Percentiles rank a stretch among this genome's conserved stretches.
These are phyloP conservation scores for Pinus taeda DNA, from an alignment of 75 land plant genomes.

Conservation along the genomic window DNA sequence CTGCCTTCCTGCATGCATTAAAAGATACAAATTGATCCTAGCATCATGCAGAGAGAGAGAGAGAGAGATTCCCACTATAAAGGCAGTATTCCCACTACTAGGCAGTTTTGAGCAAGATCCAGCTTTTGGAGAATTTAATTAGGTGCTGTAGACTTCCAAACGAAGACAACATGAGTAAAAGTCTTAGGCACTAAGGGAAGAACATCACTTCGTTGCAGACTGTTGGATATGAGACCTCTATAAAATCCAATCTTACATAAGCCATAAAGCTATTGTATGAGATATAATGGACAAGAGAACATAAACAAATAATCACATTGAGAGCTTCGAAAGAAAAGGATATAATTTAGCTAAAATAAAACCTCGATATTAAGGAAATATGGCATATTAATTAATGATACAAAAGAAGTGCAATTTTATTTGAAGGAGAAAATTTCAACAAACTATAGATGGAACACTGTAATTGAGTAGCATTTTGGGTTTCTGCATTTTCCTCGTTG, in stretches of 20 bases:
- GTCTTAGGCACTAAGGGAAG: background rate
- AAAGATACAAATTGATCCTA: no score
- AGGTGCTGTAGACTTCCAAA: background rate
- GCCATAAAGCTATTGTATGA: no score
- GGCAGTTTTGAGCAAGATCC: background rate
- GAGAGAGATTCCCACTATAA: no score
- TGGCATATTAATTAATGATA: background rate
- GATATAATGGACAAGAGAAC: background rate
- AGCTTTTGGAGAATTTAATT: background rate
- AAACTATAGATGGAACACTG: constrained; percentile 6
- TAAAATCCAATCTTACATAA: no score
- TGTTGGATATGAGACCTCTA: no score
- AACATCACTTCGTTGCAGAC: background rate
- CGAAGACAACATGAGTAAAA: background rate
- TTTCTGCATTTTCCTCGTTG: background rate
- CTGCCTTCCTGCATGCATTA: no score
- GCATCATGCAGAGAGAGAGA: no score
- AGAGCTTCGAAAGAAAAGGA: background rate
- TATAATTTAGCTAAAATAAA: background rate
- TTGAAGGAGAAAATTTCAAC: constrained; percentile 7
- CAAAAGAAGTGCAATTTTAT: constrained; percentile 1
- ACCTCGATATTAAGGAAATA: background rate
- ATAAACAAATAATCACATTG: background rate
- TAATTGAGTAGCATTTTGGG: background rate
- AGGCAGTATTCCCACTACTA: no score